phyloP scores from a whole-genome alignment of 2,329 filamentous ascomycete species.

The Fonsecaea monophora region DNA sequence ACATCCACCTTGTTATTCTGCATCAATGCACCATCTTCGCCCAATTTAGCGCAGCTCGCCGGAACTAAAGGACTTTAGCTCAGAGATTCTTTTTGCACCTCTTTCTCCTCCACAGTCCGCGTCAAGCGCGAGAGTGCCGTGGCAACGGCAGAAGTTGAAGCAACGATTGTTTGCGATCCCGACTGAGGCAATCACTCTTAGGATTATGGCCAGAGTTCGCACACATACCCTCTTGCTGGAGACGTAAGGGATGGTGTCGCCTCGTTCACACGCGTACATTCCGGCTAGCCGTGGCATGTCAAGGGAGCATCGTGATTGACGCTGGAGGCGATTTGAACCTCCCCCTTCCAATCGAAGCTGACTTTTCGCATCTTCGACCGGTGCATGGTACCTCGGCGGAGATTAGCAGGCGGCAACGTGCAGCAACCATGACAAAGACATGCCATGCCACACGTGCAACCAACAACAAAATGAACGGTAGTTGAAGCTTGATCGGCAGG shows the following conservation, averaged over 20 bases:
- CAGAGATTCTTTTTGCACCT: background rate
- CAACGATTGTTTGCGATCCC: background rate
- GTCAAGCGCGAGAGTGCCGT: background rate
- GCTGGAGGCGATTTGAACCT: background rate
- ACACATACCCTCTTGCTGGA: conserved; percentile 2
- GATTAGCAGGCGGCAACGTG: conserved; percentile 34
- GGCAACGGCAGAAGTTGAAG: background rate
- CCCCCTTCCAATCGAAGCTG: conserved; percentile 26
- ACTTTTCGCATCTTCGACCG: conserved; percentile 9
- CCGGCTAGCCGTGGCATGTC: conserved; percentile 22
- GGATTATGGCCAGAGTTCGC: background rate
- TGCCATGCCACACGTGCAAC: conserved; percentile 36
- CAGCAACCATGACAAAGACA: conserved; percentile 38
- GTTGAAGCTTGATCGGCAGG: conserved; percentile 12
- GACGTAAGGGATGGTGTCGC: conserved; percentile 21
- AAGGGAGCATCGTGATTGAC: conserved; percentile 22
- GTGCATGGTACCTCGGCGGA: conserved; percentile 29
- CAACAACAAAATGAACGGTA: conserved; percentile 25
- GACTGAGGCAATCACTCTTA: background rate
- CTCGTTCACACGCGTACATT: conserved; percentile 12
- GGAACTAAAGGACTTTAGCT: background rate
- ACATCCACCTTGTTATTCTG: background rate
- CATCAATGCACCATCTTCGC: background rate
- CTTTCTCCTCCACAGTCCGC: background rate
- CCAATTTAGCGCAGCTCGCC: conserved; percentile 9